These are phyloP conservation scores for Russula lepida DNA, from an alignment of 768 basidiomycete species.

Conservation along the genomic window DNA sequence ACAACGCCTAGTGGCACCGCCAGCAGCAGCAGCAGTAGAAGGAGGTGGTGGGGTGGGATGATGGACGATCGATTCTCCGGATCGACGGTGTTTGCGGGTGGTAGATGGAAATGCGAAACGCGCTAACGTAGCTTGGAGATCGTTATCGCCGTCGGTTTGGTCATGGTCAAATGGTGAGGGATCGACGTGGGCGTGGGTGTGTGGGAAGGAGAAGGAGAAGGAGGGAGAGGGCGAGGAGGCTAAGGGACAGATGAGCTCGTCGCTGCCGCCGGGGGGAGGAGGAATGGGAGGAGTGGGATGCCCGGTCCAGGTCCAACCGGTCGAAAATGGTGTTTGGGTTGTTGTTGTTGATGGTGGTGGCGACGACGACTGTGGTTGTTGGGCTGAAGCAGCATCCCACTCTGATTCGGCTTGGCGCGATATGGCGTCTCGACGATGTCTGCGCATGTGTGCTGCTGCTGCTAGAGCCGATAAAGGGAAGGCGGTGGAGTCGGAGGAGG, in stretches of 20 bases:
- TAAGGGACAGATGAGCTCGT: constrained; percentile 13
- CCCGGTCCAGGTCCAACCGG: background rate
- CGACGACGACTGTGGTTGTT: too few relatives aligned
- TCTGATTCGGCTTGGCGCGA: constrained; percentile 1
- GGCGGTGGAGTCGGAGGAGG: background rate
- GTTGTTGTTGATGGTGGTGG: background rate
- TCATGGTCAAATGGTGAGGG: background rate
- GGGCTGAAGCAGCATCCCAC: constrained; percentile 7
- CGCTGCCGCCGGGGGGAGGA: background rate
- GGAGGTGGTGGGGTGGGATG: background rate
- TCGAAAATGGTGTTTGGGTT: background rate
- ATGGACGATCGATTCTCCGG: background rate
- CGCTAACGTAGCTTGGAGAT: constrained; percentile 4
- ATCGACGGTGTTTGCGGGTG: constrained; percentile 3
- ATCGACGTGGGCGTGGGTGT: too few relatives aligned
- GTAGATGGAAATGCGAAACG: constrained; percentile 8
- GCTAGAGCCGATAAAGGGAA: background rate
- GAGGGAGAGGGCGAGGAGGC: background rate
- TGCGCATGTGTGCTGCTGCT: background rate
- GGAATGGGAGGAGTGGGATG: background rate
- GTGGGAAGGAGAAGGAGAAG: background rate
- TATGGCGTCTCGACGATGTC: constrained; percentile 11
- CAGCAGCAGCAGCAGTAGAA: too few relatives aligned
- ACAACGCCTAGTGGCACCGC: background rate
- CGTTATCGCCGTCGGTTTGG: background rate